Conservation (phyloP, 75 land plant species). For the Larix kaempferi region DNA sequence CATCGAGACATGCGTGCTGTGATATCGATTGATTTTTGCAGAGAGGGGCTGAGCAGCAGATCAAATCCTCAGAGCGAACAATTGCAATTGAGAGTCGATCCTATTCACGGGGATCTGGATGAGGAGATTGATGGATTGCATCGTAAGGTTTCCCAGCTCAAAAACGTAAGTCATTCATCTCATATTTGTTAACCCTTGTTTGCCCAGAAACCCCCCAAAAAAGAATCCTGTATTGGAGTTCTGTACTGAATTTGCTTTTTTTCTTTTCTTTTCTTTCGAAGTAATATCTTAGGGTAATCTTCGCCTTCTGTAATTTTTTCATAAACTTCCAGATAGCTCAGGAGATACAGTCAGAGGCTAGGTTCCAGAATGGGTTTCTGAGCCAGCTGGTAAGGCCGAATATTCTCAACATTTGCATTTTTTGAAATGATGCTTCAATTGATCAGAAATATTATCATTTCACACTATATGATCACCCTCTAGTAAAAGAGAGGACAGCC, state of each 20-base stretch:
- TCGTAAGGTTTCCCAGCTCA: slow-evolving; percentile 50
- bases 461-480: too few species aligned
- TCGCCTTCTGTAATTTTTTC: neutral
- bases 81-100: slow-evolving; percentile 76
- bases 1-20: neutral
- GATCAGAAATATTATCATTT: neutral
- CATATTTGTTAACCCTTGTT: neutral
- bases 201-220: too few species aligned
- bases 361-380: slow-evolving; percentile 65
- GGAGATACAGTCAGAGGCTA: slow-evolving; percentile 66
- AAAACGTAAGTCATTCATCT: slow-evolving; percentile 38
- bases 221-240: neutral
- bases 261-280: neutral
- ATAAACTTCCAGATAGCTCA: slow-evolving; percentile 59
- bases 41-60: slow-evolving; percentile 57
- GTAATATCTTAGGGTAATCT: neutral
- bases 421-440: neutral
- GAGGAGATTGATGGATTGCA: slow-evolving; percentile 66
- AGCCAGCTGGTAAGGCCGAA: slow-evolving; percentile 50
- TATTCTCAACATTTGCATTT: neutral
- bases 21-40: slow-evolving; percentile 4
- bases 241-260: neutral
- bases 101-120: slow-evolving; percentile 76
- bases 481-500: neutral
- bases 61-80: slow-evolving; percentile 44